These are phyloP conservation scores for Syzygium aromaticum DNA, from an alignment of 345 rosid genomes.

Conservation along the genomic window DNA sequence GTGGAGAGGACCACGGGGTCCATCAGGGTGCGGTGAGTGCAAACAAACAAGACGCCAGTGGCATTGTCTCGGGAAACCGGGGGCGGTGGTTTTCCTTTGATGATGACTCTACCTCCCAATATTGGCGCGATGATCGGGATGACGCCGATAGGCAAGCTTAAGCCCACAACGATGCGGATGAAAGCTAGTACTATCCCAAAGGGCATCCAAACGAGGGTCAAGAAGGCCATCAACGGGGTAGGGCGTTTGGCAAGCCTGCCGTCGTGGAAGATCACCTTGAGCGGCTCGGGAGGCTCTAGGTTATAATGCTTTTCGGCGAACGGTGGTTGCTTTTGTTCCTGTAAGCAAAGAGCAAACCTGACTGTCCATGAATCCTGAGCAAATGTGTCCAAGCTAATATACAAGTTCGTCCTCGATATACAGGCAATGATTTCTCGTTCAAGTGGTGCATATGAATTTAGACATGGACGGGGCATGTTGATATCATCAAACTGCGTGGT, in stretches of 20 bases:
- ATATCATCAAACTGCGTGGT: neutral
- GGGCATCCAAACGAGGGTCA: conserved; percentile 82
- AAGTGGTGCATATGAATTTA: neutral
- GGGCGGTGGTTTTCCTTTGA: conserved; percentile 72
- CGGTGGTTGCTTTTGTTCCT: conserved; percentile 63
- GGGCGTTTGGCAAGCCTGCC: conserved; percentile 88
- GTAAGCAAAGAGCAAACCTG: neutral
- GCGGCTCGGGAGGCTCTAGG: conserved; percentile 31
- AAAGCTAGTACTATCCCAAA: conserved; percentile 57
- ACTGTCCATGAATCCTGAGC: neutral
- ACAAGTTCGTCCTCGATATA: too few species aligned
- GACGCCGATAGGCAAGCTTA: conserved; percentile 53
- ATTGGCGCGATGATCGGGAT: conserved; percentile 44
- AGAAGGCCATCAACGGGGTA: conserved; percentile 52
- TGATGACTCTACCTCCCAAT: conserved; percentile 50
- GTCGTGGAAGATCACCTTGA: conserved; percentile 86
- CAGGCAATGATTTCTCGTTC: too few species aligned
- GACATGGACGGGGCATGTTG: neutral
- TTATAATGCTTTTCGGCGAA: conserved; percentile 2
- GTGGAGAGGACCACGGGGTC: conserved; percentile 81
- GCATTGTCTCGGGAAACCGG: conserved; percentile 16
- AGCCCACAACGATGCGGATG: conserved; percentile 37
- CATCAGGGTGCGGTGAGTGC: conserved; percentile 91
- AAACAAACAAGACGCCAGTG: conserved; percentile 70
- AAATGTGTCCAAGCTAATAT: neutral